Evolutionary conservation across 1,284 basidiomycete genomes (phyloP).

Genomic region (Ganoderma boninense): DNA sequence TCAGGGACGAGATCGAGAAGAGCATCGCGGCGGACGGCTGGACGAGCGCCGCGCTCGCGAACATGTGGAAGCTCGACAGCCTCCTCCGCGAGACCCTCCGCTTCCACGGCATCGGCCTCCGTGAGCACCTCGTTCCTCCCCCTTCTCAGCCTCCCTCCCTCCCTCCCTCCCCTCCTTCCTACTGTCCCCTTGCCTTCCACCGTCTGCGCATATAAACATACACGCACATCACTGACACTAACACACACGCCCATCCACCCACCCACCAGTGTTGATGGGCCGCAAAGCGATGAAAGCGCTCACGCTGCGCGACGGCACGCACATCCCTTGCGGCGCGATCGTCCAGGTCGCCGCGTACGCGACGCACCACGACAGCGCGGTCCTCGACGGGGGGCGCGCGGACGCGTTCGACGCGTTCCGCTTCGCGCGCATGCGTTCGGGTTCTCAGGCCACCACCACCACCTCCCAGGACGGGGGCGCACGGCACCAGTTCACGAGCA

Average conservation of each 20-base stretch:
- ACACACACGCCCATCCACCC: not conserved
- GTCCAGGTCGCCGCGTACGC: constrained; percentile 15
- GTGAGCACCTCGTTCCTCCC: constrained; percentile 19
- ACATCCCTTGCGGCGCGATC: constrained; percentile 44
- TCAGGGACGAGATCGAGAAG: constrained; percentile 50
- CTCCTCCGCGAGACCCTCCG: constrained; percentile 59
- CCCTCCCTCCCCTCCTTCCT: not conserved
- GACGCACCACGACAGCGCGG: constrained; percentile 23
- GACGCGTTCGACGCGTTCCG: constrained; percentile 18
- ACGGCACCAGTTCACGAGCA: constrained; percentile 36
- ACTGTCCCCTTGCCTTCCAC: no score
- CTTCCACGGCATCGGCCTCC: constrained; percentile 40
- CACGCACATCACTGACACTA: not conserved
- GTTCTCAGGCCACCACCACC: no score
- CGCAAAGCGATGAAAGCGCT: constrained; percentile 48
- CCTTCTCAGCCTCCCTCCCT: no score
- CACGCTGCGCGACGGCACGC: constrained; percentile 52
- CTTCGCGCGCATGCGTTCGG: constrained; percentile 25
- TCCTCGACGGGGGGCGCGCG: constrained; percentile 15
- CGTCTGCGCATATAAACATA: no score
- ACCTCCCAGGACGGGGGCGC: constrained; percentile 22
- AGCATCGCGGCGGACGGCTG: constrained; percentile 48
- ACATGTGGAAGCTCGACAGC: constrained; percentile 59
- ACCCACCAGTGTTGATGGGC: constrained; percentile 44
- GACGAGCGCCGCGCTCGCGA: constrained; percentile 52